These are phyloP conservation scores for Erigeron canadensis DNA, from an alignment of 129 eudicot genomes.

Conservation along the genomic window DNA sequence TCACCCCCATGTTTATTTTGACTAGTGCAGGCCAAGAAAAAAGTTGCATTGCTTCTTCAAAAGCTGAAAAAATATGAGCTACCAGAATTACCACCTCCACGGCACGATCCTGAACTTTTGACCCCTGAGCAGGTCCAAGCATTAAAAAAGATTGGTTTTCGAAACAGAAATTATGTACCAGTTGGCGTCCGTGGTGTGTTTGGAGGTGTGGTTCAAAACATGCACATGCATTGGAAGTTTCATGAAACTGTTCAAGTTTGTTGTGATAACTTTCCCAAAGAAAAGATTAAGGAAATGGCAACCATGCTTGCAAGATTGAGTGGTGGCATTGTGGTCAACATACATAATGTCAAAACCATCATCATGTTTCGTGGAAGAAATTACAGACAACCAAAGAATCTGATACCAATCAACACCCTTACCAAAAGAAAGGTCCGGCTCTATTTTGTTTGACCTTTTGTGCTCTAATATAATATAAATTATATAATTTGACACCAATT, in stretches of 20 bases:
- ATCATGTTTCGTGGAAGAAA: slow-evolving; percentile 99
- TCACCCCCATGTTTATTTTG: slow-evolving; percentile 1
- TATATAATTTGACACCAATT: neutral
- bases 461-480: neutral
- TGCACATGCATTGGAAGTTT: slow-evolving; percentile 99
- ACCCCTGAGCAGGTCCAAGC: slow-evolving; percentile 94
- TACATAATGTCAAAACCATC: slow-evolving; percentile 89
- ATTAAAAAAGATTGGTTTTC: slow-evolving; percentile 81
- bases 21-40: slow-evolving; percentile 87
- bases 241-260: slow-evolving; percentile 99
- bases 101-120: slow-evolving; percentile 93
- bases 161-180: slow-evolving; percentile 82
- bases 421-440: slow-evolving; percentile 83
- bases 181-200: slow-evolving; percentile 99
- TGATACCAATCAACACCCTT: slow-evolving; percentile 92
- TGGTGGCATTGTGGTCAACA: slow-evolving; percentile 89
- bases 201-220: slow-evolving; percentile 97
- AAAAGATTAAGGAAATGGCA: slow-evolving; percentile 96
- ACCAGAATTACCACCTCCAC: slow-evolving; percentile 89
- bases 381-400: slow-evolving; percentile 92
- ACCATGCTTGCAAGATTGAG: slow-evolving; percentile 90
- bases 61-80: slow-evolving; percentile 95
- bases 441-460: slow-evolving; percentile 5
- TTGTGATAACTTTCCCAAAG: slow-evolving; percentile 97
- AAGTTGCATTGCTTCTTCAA: slow-evolving; percentile 95